Evolutionary conservation across 257 asterid species (phyloP).

Genomic region (Coffea canephora): DNA sequence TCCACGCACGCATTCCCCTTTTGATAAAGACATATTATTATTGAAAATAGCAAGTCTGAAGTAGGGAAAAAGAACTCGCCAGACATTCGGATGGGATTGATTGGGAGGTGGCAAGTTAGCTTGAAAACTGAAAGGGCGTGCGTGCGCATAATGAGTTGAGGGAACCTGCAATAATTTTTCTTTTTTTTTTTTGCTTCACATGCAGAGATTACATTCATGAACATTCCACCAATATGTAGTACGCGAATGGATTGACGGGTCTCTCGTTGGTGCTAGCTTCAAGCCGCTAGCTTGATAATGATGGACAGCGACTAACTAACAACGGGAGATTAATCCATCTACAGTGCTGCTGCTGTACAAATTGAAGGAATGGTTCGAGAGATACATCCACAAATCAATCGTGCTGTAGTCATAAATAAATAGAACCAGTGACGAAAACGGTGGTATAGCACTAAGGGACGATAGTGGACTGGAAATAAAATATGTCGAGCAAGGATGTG

Average conservation of each 20-base stretch:
- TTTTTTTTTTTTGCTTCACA: constrained; percentile 7
- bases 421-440: no score
- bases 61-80: background rate
- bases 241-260: background rate
- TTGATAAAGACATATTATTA: background rate
- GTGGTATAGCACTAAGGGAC: background rate
- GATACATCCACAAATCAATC: background rate
- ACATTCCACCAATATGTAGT: background rate
- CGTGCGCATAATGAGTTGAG: background rate
- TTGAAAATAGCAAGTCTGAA: background rate
- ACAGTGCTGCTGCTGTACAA: no score
- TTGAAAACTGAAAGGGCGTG: no score
- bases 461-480: background rate
- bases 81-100: no score
- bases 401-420: no score
- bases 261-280: no score
- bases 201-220: background rate
- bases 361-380: no score
- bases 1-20: background rate
- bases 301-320: background rate
- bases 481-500: background rate
- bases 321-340: no score
- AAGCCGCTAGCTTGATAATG: no score
- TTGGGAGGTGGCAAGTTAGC: no score
- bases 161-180: background rate